phyloP scores from a whole-genome alignment of 1,284 basidiomycete genomes.

The Malassezia cuniculi region DNA sequence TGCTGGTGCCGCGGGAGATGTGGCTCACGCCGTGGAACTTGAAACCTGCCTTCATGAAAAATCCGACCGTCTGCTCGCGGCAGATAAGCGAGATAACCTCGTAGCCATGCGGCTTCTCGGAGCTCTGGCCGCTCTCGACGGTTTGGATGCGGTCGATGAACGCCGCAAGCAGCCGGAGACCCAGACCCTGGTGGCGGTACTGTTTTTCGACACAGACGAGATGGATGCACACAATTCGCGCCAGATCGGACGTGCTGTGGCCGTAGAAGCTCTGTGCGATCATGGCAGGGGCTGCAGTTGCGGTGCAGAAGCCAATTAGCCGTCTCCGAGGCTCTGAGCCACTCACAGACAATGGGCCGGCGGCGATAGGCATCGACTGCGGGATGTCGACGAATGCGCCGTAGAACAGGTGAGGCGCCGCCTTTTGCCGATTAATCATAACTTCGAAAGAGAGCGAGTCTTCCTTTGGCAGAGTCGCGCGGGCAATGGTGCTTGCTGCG shows the following conservation, averaged over 20 bases:
- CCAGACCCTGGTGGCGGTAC: slow-evolving; percentile 27
- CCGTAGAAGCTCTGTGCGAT: slow-evolving; percentile 30
- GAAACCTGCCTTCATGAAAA: slow-evolving; percentile 36
- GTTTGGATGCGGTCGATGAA: slow-evolving; percentile 23
- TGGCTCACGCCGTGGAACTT: slow-evolving; percentile 31
- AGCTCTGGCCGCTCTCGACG: slow-evolving; percentile 22
- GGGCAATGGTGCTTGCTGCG: slow-evolving; percentile 25
- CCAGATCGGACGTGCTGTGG: slow-evolving; percentile 26
- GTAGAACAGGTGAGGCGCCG: slow-evolving; percentile 36
- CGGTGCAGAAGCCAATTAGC: slow-evolving; percentile 29
- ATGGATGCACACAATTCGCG: slow-evolving; percentile 39
- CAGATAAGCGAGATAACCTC: slow-evolving; percentile 33
- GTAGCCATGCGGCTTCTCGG: slow-evolving; percentile 23
- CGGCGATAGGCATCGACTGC: slow-evolving; percentile 32
- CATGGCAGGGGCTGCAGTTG: slow-evolving; percentile 34
- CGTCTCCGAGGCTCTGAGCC: slow-evolving; percentile 19
- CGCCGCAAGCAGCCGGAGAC: slow-evolving; percentile 23
- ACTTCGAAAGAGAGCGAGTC: slow-evolving; percentile 30
- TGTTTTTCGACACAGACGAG: slow-evolving; percentile 29
- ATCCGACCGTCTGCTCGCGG: slow-evolving; percentile 28
- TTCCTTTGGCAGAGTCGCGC: slow-evolving; percentile 23
- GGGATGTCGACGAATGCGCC: slow-evolving; percentile 32
- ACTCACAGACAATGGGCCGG: slow-evolving; percentile 28
- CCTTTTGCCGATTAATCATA: slow-evolving; percentile 25
- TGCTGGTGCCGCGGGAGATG: slow-evolving; percentile 21